Percentiles rank a stretch among this genome's conserved stretches.
Conservation (phyloP, 2,329 filamentous ascomycete genomes). For the Colletotrichum nymphaeae region DNA sequence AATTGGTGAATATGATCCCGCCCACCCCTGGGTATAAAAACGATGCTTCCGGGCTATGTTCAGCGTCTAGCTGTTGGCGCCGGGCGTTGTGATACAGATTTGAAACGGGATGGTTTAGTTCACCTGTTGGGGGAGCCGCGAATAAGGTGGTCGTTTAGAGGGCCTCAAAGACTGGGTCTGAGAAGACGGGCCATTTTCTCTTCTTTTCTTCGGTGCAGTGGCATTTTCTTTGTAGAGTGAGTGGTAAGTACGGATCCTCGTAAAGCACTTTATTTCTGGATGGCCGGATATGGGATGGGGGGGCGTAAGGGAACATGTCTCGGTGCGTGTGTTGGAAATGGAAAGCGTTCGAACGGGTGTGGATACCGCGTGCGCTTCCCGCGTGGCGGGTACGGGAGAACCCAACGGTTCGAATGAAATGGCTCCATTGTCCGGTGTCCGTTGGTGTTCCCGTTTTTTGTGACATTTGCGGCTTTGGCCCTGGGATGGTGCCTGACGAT, state of each 20-base stretch:
- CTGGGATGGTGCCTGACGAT: slow-evolving; percentile 11
- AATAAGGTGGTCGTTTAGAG: no score
- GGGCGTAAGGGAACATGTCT: not conserved
- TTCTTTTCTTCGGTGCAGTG: no score
- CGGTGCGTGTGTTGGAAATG: not conserved
- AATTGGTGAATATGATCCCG: not conserved
- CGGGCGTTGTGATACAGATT: slow-evolving; percentile 9
- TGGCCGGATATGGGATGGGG: not conserved
- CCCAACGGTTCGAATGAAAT: not conserved
- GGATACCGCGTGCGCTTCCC: not conserved
- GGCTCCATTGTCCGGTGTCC: not conserved
- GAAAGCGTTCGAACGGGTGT: not conserved
- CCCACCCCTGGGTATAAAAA: no score
- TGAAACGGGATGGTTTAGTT: slow-evolving; percentile 17
- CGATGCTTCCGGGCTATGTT: not conserved
- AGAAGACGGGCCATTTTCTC: no score
- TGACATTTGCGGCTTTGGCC: not conserved
- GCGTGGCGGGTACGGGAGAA: not conserved
- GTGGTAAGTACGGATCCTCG: not conserved
- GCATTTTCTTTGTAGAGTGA: no score
- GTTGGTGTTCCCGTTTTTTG: slow-evolving; percentile 2
- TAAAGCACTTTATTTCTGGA: not conserved
- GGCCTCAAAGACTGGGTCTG: no score
- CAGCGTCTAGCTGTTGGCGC: slow-evolving; percentile 12
- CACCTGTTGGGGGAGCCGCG: not conserved